These are phyloP conservation scores for Arthrinium puccinioides DNA, from an alignment of 2,329 filamentous ascomycete genomes.

Conservation along the genomic window DNA sequence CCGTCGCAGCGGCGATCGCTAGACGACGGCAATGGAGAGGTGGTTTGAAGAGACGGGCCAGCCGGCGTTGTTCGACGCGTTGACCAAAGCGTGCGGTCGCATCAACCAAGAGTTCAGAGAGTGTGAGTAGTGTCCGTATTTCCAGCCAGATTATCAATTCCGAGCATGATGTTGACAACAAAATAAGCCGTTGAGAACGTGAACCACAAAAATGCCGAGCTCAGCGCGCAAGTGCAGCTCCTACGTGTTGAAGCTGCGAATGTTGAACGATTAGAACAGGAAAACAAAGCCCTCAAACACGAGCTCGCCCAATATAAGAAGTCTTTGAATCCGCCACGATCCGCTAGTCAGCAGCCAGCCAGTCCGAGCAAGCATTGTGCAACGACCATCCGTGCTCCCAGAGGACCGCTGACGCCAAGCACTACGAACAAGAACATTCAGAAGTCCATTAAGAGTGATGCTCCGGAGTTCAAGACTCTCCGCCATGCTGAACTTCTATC, in stretches of 20 bases:
- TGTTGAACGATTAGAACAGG: conserved; percentile 29
- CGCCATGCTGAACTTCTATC: conserved; percentile 14
- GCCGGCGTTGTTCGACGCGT: conserved; percentile 18
- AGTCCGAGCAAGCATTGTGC: conserved; percentile 9
- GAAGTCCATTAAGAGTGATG: conserved; percentile 7
- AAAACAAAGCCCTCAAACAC: conserved; percentile 32
- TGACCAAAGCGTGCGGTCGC: conserved; percentile 16
- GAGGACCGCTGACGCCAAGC: conserved; percentile 18
- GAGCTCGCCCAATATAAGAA: conserved; percentile 25
- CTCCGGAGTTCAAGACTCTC: conserved; percentile 10
- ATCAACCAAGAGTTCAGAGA: conserved; percentile 13
- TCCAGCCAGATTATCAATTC: neutral
- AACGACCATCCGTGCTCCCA: conserved; percentile 4
- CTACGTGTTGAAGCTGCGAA: conserved; percentile 23
- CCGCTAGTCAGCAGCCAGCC: conserved; percentile 2
- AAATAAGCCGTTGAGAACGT: conserved; percentile 2
- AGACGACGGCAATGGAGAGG: conserved; percentile 18
- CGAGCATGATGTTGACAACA: neutral
- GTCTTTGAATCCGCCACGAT: conserved; percentile 5
- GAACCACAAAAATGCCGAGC: conserved; percentile 11
- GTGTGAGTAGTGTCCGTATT: neutral
- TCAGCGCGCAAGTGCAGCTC: conserved; percentile 26
- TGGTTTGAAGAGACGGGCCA: conserved; percentile 22
- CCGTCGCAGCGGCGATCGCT: no score
- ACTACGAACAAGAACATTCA: conserved; percentile 16